phyloP scores from a whole-genome alignment of 176 grass and related monocot species.

The Thalia dealbata region DNA sequence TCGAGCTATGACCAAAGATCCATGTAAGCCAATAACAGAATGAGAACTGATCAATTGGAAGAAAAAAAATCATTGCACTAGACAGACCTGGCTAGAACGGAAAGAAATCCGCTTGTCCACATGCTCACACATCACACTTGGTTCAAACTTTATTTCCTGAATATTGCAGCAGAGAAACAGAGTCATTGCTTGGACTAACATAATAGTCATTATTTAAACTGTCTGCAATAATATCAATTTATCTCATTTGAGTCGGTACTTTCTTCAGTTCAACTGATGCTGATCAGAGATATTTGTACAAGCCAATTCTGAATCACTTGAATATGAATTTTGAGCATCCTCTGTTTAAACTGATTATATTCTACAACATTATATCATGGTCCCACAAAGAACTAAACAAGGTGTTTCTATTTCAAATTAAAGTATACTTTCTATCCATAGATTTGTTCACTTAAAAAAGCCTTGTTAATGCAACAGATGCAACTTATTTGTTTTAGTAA shows the following conservation, averaged over 20 bases:
- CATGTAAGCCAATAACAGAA: constrained; percentile 20
- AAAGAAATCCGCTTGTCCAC: constrained; percentile 71
- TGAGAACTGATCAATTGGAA: constrained; percentile 9
- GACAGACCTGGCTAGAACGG: constrained; percentile 68
- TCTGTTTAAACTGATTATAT: background rate
- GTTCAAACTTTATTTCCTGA: constrained; percentile 98
- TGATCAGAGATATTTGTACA: too few species aligned
- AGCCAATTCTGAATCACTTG: too few species aligned
- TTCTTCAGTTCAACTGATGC: background rate
- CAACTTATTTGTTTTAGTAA: background rate
- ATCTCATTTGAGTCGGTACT: background rate
- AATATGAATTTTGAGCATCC: background rate
- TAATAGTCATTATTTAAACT: background rate
- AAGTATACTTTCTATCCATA: background rate
- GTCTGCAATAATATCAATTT: background rate
- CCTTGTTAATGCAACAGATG: background rate
- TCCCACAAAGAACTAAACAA: background rate
- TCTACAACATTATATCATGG: background rate
- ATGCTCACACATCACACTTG: constrained; percentile 95
- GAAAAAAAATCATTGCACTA: constrained; percentile 11
- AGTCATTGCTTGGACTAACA: constrained; percentile 6
- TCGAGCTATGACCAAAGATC: constrained; percentile 53
- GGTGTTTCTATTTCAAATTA: background rate
- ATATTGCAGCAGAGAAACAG: constrained; percentile 24
- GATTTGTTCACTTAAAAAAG: background rate